A percentile compares a stretch with the other conserved stretches of the same genome.
phyloP scores from a whole-genome alignment of 495 filamentous ascomycete genomes.

The Neurospora africana region DNA sequence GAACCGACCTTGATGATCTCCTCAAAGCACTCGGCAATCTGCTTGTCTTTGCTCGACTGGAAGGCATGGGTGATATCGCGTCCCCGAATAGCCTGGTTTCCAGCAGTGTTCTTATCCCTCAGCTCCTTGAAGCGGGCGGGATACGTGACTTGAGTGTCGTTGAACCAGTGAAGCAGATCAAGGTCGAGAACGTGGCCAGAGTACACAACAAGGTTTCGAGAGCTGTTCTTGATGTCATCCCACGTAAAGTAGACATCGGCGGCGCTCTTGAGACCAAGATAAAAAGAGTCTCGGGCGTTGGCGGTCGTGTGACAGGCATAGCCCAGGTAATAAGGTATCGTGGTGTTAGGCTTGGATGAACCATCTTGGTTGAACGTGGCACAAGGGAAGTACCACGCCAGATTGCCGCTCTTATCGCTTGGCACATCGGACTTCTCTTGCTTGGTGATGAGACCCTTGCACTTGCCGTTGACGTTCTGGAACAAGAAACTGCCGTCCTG shows the following conservation, averaged over 20 bases:
- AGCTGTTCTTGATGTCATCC: slow-evolving; percentile 83
- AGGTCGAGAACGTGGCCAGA: slow-evolving; percentile 89
- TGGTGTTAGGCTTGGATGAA: slow-evolving; percentile 63
- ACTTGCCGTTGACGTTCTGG: slow-evolving; percentile 96
- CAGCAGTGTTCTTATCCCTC: slow-evolving; percentile 35
- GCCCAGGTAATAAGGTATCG: slow-evolving; percentile 64
- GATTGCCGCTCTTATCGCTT: slow-evolving; percentile 55
- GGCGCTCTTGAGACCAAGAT: slow-evolving; percentile 46
- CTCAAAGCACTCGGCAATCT: slow-evolving; percentile 71
- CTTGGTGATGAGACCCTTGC: slow-evolving; percentile 78
- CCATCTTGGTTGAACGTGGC: slow-evolving; percentile 87
- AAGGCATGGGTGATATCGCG: slow-evolving; percentile 84
- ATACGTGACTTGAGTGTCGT: slow-evolving; percentile 68
- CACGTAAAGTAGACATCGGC: slow-evolving; percentile 84
- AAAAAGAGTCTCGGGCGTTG: slow-evolving; percentile 61
- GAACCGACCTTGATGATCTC: slow-evolving; percentile 93
- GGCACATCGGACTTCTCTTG: slow-evolving; percentile 66
- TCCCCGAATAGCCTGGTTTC: slow-evolving; percentile 67
- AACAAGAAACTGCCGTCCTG: slow-evolving; percentile 94
- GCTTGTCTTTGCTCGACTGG: slow-evolving; percentile 64
- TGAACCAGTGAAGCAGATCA: slow-evolving; percentile 86
- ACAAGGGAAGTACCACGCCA: slow-evolving; percentile 98
- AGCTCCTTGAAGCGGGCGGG: slow-evolving; percentile 73
- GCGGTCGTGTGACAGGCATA: slow-evolving; percentile 83
- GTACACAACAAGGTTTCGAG: slow-evolving; percentile 84